Base-by-base conservation (phyloP, 2,329 filamentous ascomycete genomes). In the Chrysoporthe puriensis region DNA sequence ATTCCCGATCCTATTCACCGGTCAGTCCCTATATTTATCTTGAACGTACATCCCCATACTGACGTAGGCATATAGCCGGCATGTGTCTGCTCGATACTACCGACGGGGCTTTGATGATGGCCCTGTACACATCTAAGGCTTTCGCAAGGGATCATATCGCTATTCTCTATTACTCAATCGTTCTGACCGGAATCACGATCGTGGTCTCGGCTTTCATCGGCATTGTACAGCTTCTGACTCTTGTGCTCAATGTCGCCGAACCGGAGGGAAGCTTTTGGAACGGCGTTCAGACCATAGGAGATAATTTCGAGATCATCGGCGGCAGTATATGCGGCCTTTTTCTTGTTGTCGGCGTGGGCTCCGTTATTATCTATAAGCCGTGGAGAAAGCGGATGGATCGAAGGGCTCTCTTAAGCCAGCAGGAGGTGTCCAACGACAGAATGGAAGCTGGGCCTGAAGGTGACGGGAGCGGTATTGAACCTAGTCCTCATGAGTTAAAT, bases 41-140 rank as follows among this genome's bases (percentile, higher is more conserved):
- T 58, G 4, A 40, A 14, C 26, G 3, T 2, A n/a, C 14, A 7
- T 14, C 42, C 26, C 14, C 18, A 34, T 26, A 56, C 66, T 62
- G 16, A 72, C 59, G 48, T 14, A 34, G 9, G 1, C 4, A 1
- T 2, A 57, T 61, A 90, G 93, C 91, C 0, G 96, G 93, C 68
- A 98, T 99, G 96, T 97, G 94, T 77, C 85, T 98, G 32, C 83
- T 98, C 6, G 96, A 98, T 78, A 97, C 94, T 0, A 91, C 90
- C 0, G 96, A 98, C 73, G 95, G 95, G 34, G 95, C 95, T 1
- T 84, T 97, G 26, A 98, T 98, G 94, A 94, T 97, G 88, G 90
- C 91, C 0, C 83, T 98, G 1, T 98, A 99, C 79, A 94, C 94
- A 0, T 91, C 90, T 50, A 92, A 87, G 69, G 83, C 91, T 42